phyloP scores from a whole-genome alignment of 805 yeast species.

The Zygosaccharomyces siamensis region DNA sequence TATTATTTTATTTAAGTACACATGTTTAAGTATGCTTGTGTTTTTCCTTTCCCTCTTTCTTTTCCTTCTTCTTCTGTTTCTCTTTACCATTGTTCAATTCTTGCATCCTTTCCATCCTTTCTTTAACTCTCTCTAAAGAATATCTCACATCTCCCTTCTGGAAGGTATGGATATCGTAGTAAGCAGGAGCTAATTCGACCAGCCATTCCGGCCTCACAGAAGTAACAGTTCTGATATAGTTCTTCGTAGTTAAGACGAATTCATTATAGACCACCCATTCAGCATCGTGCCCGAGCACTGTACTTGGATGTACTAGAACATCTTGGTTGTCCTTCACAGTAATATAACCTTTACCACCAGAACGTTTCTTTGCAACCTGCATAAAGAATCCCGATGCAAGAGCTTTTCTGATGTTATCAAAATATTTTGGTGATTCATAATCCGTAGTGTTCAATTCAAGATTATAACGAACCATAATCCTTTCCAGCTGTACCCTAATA shows the following conservation, averaged over 20 bases:
- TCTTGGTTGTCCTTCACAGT: constrained; percentile 96
- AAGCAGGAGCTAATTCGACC: constrained; percentile 67
- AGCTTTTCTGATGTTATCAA: constrained; percentile 78
- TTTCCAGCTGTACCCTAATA: constrained; percentile 75
- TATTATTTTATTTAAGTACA: background rate
- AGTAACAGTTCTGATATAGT: constrained; percentile 92
- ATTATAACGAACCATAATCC: constrained; percentile 79
- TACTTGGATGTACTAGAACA: constrained; percentile 88
- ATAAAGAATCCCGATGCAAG: constrained; percentile 90
- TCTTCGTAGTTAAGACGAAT: constrained; percentile 88
- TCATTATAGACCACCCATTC: constrained; percentile 96
- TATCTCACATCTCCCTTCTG: constrained; percentile 67
- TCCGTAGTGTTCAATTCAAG: constrained; percentile 68
- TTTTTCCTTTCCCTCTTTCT: constrained; percentile 14
- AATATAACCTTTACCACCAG: constrained; percentile 75
- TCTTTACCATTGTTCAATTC: constrained; percentile 29
- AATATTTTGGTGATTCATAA: constrained; percentile 60
- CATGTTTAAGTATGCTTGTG: constrained; percentile 2
- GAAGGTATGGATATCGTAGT: constrained; percentile 60
- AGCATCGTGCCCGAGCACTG: constrained; percentile 79
- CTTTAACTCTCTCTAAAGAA: constrained; percentile 57
- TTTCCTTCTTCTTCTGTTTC: constrained; percentile 23
- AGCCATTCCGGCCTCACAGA: constrained; percentile 90
- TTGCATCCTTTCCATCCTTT: constrained; percentile 44
- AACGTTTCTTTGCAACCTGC: constrained; percentile 93